These are phyloP conservation scores for Colletotrichum lupini DNA, from an alignment of 2,329 filamentous ascomycete species.

Conservation along the genomic window DNA sequence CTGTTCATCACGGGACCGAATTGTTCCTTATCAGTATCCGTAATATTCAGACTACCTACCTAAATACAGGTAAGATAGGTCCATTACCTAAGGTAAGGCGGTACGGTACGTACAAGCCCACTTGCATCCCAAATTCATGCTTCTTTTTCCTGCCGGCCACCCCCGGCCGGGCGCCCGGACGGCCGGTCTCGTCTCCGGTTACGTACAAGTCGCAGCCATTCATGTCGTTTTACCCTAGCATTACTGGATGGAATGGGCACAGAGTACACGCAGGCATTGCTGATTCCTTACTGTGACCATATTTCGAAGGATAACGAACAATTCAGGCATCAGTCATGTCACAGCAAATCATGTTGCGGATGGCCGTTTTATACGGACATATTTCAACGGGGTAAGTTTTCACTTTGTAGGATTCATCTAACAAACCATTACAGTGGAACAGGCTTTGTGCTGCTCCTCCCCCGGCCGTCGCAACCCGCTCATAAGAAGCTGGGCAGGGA, in stretches of 20 bases:
- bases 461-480: neutral
- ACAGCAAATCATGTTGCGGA: neutral
- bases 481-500: neutral
- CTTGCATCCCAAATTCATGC: constrained; percentile 6
- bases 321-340: neutral
- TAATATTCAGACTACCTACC: no score
- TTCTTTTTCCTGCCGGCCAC: constrained; percentile 5
- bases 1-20: neutral
- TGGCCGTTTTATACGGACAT: no score
- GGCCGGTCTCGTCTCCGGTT: constrained; percentile 19
- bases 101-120: no score
- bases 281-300: neutral
- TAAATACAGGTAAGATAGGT: no score
- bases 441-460: constrained; percentile 16
- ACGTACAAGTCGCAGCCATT: constrained; percentile 15
- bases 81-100: no score
- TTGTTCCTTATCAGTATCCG: neutral
- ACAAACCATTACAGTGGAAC: constrained; percentile 29
- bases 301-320: no score
- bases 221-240: neutral
- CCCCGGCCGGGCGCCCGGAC: constrained; percentile 3
- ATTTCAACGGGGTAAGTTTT: neutral
- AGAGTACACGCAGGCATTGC: neutral
- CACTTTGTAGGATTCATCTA: constrained; percentile 14
- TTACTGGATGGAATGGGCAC: neutral